These are phyloP conservation scores for Periconia sp. DNA, from an alignment of 2,329 filamentous ascomycete species.

Conservation along the genomic window DNA sequence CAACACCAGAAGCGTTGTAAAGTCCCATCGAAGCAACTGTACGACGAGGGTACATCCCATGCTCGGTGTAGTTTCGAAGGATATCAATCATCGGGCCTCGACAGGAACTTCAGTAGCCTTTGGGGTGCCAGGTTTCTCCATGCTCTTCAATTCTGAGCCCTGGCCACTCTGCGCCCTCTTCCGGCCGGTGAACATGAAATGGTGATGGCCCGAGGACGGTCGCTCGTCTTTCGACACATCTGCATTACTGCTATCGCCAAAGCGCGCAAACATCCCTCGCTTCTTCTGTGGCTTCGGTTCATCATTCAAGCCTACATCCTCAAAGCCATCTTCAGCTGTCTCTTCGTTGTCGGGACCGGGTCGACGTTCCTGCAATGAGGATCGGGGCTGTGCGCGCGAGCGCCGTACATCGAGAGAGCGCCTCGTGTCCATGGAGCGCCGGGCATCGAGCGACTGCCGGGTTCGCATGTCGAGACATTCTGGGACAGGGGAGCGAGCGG, in stretches of 20 bases:
- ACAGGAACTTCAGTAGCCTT: slow-evolving; percentile 25
- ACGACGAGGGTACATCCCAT: not conserved
- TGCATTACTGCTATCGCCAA: slow-evolving; percentile 64
- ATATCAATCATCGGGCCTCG: slow-evolving; percentile 27
- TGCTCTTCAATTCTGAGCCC: slow-evolving; percentile 73
- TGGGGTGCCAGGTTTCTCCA: slow-evolving; percentile 52
- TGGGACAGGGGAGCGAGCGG: slow-evolving; percentile 78
- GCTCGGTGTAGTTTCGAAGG: not conserved
- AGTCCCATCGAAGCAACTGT: not conserved
- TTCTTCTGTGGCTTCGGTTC: slow-evolving; percentile 75
- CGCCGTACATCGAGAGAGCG: slow-evolving; percentile 56
- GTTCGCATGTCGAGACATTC: slow-evolving; percentile 62
- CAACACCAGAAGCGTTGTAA: not conserved
- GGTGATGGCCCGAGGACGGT: slow-evolving; percentile 55
- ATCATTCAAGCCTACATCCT: slow-evolving; percentile 87
- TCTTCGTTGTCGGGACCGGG: slow-evolving; percentile 64
- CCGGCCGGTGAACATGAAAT: slow-evolving; percentile 72
- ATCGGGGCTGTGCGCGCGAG: slow-evolving; percentile 64
- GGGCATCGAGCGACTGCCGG: slow-evolving; percentile 58
- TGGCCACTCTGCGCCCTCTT: slow-evolving; percentile 72
- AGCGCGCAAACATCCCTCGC: slow-evolving; percentile 79
- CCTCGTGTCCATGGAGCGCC: slow-evolving; percentile 82
- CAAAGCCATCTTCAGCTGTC: slow-evolving; percentile 82
- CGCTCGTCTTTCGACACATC: slow-evolving; percentile 46
- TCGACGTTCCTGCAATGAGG: slow-evolving; percentile 63